Base-by-base conservation (phyloP, 2,329 filamentous ascomycete species). In the Akanthomyces uredinophilus region DNA sequence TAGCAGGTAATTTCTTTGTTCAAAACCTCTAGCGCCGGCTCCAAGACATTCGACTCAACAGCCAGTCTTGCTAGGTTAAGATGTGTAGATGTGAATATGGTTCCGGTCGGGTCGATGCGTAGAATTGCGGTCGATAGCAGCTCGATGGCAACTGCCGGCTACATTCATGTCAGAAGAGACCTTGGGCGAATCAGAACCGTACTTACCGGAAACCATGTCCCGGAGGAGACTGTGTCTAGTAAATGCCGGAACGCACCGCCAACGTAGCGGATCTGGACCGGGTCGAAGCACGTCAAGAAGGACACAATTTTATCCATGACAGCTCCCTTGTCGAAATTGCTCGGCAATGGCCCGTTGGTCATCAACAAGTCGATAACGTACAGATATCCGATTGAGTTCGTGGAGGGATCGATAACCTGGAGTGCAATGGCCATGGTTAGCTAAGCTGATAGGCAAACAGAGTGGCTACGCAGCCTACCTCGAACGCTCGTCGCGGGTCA, bases 1-100 rank as follows among this genome's bases (percentile, higher is more conserved):
- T 87, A 87, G 67, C 86, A 88, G 63, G 89, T 81, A 63, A 91
- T 86, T 59, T 84, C 79, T 64, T 83, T 85, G 67, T 89, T 82
- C 32, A 92, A 76, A 11, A 91, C 78, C 4, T 81, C 81, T 5
- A 89, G 75, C 2, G 83, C 85, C 27, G 81, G 79, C 16, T 79
- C 77, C 62, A 85, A 82, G 44, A 72, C 72, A 66, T 83, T 75
- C 37, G 81, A 79, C 58, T 82, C 77, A 70, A 86, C 83, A 50
- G 88, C 88, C 13, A 87, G 71, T 47, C 79, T 83, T 35, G 82
- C 78, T 37, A 91, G 77, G 16, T 75, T 69, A 43, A 88, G 72
- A 67, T 92, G 88, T 32, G 79, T 79, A 5, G 82, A 82, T 5
- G 88, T 92, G 67, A 92, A 85, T 57, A 88, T 83, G 55, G 83